Evolutionary conservation across 2,329 filamentous ascomycete genomes (phyloP), one percentile per base, ranked within the genome.

Genomic region (Rhynchosporium agropyri): DNA sequence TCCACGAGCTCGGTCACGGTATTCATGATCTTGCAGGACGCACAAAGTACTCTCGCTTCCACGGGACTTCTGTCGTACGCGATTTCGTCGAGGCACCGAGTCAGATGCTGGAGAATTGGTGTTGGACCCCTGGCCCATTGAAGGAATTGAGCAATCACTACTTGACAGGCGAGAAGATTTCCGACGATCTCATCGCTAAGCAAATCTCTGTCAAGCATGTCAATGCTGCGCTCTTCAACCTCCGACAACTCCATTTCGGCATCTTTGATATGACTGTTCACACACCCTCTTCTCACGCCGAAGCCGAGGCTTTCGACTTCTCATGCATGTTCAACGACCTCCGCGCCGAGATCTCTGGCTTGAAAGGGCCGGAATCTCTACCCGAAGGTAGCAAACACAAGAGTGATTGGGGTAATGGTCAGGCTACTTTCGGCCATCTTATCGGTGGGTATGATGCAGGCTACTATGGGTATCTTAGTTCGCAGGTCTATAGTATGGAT

Each of bases 221-320:
- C 73, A 94, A 94, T 74, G 90, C 87, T 64, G 89, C 89, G 0
- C 82, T 92, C 4, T 90, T 89, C 77, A 93, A 92, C 73, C 81
- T 94, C 33, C 83, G 88, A 46, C 91, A 94, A 76, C 79, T 95
- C 48, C 86, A 92, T 75, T 92, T 92, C 72, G 91, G 90, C 45
- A 89, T 91, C 64, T 94, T 91, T 70, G 90, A 95, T 74, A 94
- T 95, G 90, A 85, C 86, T 0, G 83, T 94, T 2, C 91, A 95
- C 76, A 84, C 86, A 33, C 87, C 89, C 7, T 79, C 81, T 67
- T 83, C 82, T n/a, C 89, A 91, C 67, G 84, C 84, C 10, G 88
- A 86, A n/a, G 78, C 89, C 15, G 82, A 91, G 78, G 77, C 80
- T 28, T 76, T 93, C 65, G 83, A 92, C 62, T 80, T 88, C 36